Evolutionary conservation across 257 asterid genomes (phyloP).

Genomic region (Perilla frutescens): DNA sequence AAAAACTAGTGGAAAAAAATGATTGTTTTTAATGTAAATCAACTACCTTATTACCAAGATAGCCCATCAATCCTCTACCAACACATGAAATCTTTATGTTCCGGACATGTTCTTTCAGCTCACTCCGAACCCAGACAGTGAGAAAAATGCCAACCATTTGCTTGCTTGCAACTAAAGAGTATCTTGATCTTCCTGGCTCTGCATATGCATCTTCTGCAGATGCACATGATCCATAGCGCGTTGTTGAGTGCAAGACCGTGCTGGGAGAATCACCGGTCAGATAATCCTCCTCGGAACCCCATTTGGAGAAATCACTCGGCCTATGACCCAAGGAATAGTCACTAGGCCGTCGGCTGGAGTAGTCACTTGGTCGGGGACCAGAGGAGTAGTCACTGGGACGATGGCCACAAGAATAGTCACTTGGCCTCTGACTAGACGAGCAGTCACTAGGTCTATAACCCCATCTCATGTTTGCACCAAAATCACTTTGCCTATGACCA

Average conservation of each 20-base stretch:
- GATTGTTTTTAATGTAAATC: neutral
- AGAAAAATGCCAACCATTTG: slow-evolving; percentile 97
- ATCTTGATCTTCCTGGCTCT: slow-evolving; percentile 53
- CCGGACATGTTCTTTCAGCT: slow-evolving; percentile 71
- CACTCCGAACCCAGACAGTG: slow-evolving; percentile 83
- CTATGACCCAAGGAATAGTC: slow-evolving; percentile 72
- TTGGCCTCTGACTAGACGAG: slow-evolving; percentile 53
- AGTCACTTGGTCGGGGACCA: slow-evolving; percentile 51
- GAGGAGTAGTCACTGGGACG: slow-evolving; percentile 41
- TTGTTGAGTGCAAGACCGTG: slow-evolving; percentile 63
- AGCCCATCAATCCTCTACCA: slow-evolving; percentile 96
- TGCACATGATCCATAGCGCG: slow-evolving; percentile 43
- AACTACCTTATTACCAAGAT: slow-evolving; percentile 93
- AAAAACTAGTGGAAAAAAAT: neutral
- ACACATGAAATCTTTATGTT: slow-evolving; percentile 89
- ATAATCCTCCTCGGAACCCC: slow-evolving; percentile 86
- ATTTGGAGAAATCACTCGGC: slow-evolving; percentile 86
- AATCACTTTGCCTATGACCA: slow-evolving; percentile 77
- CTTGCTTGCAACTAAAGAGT: slow-evolving; percentile 81
- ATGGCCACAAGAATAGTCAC: slow-evolving; percentile 43
- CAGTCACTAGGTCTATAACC: slow-evolving; percentile 68
- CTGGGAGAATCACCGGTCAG: slow-evolving; percentile 76
- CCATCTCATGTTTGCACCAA: slow-evolving; percentile 52
- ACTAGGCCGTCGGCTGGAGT: slow-evolving; percentile 53
- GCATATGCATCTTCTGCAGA: slow-evolving; percentile 53